Evolutionary conservation across 352 stramenopile species (phyloP).

Genomic region (Phytophthora cryptogea): DNA sequence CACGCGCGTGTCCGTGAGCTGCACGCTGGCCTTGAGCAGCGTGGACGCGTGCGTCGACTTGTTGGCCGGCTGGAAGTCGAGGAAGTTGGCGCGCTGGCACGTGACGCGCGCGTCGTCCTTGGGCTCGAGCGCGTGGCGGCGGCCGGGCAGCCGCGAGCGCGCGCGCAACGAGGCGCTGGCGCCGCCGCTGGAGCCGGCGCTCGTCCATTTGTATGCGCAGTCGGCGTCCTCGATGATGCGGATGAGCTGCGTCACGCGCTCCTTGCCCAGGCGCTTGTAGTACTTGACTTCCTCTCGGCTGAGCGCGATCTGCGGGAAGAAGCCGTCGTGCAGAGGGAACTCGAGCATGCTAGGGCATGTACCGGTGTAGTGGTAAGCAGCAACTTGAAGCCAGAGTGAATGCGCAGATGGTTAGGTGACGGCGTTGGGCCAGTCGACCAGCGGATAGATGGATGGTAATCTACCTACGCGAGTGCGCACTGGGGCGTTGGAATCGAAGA

Average conservation of each 20-base stretch:
- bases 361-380: not conserved
- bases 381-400: slow-evolving; percentile 13
- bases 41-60: slow-evolving; percentile 63
- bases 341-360: slow-evolving; percentile 42
- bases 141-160: slow-evolving; percentile 14
- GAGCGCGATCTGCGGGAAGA: slow-evolving; percentile 84
- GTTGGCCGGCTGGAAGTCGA: slow-evolving; percentile 66
- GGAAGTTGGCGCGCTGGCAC: slow-evolving; percentile 64
- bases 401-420: slow-evolving; percentile 11
- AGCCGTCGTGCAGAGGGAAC: slow-evolving; percentile 76
- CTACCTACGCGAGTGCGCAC: not conserved
- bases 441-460: slow-evolving; percentile 1
- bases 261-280: slow-evolving; percentile 79
- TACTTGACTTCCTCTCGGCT: slow-evolving; percentile 69
- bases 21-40: slow-evolving; percentile 66
- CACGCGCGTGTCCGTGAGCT: slow-evolving; percentile 50
- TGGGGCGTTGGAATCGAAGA: slow-evolving; percentile 22
- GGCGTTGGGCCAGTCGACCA: not conserved
- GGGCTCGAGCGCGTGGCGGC: slow-evolving; percentile 16
- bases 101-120: slow-evolving; percentile 20
- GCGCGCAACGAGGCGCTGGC: not conserved
- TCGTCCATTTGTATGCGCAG: slow-evolving; percentile 76
- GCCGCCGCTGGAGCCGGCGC: slow-evolving; percentile 2
- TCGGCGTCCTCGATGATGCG: slow-evolving; percentile 82
- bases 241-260: slow-evolving; percentile 72